These are phyloP conservation scores for Malassezia equina DNA, from an alignment of 1,284 basidiomycete genomes.

Conservation along the genomic window DNA sequence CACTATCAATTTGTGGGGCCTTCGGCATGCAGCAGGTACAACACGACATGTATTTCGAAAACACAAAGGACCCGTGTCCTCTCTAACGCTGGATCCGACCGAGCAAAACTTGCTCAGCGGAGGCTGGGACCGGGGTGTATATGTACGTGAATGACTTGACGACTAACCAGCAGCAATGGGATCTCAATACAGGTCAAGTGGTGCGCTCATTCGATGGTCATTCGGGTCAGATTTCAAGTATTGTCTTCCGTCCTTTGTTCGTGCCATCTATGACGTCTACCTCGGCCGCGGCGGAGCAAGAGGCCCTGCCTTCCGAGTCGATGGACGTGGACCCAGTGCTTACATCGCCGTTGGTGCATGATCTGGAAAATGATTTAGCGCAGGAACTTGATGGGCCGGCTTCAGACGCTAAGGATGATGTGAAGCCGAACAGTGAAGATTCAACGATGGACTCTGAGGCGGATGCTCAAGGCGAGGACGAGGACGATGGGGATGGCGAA, in stretches of 20 bases:
- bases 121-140: slow-evolving; percentile 83
- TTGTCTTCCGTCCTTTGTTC: slow-evolving; percentile 62
- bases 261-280: neutral
- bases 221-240: slow-evolving; percentile 71
- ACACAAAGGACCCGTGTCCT: slow-evolving; percentile 69
- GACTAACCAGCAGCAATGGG: slow-evolving; percentile 70
- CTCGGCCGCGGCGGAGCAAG: neutral
- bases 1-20: slow-evolving; percentile 66
- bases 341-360: neutral
- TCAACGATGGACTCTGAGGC: slow-evolving; percentile 20
- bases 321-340: neutral
- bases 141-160: slow-evolving; percentile 56
- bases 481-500: slow-evolving; percentile 23
- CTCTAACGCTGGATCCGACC: slow-evolving; percentile 65
- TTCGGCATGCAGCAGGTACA: slow-evolving; percentile 81
- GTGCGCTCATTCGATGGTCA: slow-evolving; percentile 71
- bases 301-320: neutral
- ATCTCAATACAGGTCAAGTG: slow-evolving; percentile 78
- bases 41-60: slow-evolving; percentile 63
- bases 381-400: neutral
- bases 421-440: slow-evolving; percentile 26
- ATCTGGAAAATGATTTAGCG: neutral
- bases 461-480: slow-evolving; percentile 31
- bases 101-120: slow-evolving; percentile 80
- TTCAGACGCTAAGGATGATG: slow-evolving; percentile 28